phyloP scores from a whole-genome alignment of 371 early-diverging fungal genomes.

The Racocetra persica region DNA sequence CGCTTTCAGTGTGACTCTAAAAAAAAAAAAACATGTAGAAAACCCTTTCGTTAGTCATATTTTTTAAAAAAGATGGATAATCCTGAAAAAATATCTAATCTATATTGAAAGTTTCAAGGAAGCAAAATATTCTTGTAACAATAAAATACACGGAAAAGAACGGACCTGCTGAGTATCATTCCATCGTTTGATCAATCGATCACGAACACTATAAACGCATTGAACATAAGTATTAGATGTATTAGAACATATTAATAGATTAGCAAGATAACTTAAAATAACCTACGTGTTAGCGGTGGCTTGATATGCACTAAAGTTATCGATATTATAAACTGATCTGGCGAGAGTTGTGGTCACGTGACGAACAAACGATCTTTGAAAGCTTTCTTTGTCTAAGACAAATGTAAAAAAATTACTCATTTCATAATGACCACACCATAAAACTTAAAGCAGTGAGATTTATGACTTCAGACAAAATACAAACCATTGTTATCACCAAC shows the following conservation, averaged over 20 bases:
- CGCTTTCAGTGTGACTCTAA: conserved; percentile 60
- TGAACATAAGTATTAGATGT: too few relatives aligned
- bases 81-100: neutral
- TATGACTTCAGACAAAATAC: neutral
- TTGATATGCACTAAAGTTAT: conserved; percentile 85
- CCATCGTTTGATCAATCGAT: conserved; percentile 87
- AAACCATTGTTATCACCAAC: conserved; percentile 10
- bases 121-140: too few relatives aligned
- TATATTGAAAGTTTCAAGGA: too few relatives aligned
- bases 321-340: conserved; percentile 81
- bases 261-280: neutral
- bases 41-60: too few relatives aligned
- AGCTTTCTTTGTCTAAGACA: conserved; percentile 60
- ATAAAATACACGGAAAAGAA: neutral
- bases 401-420: neutral
- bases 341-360: conserved; percentile 85
- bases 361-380: conserved; percentile 79
- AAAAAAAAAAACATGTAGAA: conserved; percentile 33
- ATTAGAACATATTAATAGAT: neutral
- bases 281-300: conserved; percentile 79
- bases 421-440: neutral
- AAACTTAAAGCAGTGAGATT: too few relatives aligned
- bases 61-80: neutral
- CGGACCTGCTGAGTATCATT: conserved; percentile 80
- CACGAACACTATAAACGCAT: conserved; percentile 68